Conservation (phyloP, 2,329 filamentous ascomycete genomes). For the Trichophyton verrucosum region DNA sequence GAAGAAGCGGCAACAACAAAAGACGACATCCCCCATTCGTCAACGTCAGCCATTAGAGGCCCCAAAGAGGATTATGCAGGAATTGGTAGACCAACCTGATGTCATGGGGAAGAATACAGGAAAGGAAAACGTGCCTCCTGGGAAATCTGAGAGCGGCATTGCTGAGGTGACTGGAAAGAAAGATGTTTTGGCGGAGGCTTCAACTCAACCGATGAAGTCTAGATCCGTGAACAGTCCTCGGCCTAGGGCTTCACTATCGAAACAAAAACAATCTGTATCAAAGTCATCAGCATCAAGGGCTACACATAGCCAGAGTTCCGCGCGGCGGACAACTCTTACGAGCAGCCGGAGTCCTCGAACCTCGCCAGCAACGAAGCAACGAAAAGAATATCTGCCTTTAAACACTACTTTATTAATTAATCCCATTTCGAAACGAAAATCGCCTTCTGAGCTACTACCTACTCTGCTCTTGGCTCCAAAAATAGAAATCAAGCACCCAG, state of each 20-base stretch:
- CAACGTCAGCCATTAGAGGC: constrained; percentile 38
- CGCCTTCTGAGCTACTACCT: constrained; percentile 16
- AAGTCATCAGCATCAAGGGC: neutral
- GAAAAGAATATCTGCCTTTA: neutral
- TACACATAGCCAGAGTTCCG: neutral
- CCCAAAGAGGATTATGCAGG: constrained; percentile 29
- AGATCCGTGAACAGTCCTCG: neutral
- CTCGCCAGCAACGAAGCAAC: neutral
- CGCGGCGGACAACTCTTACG: neutral
- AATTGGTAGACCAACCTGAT: constrained; percentile 31
- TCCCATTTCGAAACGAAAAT: constrained; percentile 12
- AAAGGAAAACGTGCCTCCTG: constrained; percentile 52
- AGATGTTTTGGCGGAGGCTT: neutral
- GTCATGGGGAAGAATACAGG: constrained; percentile 43
- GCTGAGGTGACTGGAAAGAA: neutral
- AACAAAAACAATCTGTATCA: neutral
- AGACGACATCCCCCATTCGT: constrained; percentile 14
- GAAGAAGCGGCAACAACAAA: constrained; percentile 20
- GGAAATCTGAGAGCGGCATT: constrained; percentile 13
- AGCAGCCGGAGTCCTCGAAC: neutral
- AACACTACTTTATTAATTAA: neutral
- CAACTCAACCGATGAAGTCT: neutral
- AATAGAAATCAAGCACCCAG: constrained; percentile 31
- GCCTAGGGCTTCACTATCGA: neutral
- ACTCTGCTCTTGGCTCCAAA: neutral